These are phyloP conservation scores for Diaporthe sp. DNA, from an alignment of 2,329 filamentous ascomycete genomes.

Conservation along the genomic window DNA sequence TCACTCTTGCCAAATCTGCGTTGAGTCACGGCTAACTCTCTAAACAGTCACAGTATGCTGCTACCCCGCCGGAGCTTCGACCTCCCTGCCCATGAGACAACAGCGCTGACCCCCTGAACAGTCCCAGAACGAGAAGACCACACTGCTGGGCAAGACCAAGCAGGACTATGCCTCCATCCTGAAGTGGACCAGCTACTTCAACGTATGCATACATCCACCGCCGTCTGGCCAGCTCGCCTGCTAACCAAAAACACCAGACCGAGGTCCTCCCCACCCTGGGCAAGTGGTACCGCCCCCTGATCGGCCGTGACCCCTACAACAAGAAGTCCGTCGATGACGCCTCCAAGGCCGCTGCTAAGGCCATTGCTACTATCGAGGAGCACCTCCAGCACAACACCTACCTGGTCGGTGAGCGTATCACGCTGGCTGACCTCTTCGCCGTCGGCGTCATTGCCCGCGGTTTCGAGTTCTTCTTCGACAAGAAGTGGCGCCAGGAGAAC, in stretches of 20 bases:
- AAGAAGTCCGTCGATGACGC: slow-evolving; percentile 95
- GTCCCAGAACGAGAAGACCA: slow-evolving; percentile 99
- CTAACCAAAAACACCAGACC: slow-evolving; percentile 45
- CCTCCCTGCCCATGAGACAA: slow-evolving; percentile 39
- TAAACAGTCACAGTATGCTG: slow-evolving; percentile 38
- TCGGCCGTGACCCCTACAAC: slow-evolving; percentile 90
- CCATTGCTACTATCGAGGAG: slow-evolving; percentile 80
- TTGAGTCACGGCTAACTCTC: slow-evolving; percentile 49
- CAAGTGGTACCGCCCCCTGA: slow-evolving; percentile 87
- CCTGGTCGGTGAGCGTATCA: slow-evolving; percentile 97
- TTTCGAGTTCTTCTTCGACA: slow-evolving; percentile 95
- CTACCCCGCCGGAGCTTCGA: not conserved
- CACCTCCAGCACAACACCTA: slow-evolving; percentile 95
- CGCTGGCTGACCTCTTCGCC: slow-evolving; percentile 92
- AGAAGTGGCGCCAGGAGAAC: slow-evolving; percentile 85
- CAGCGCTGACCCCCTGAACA: slow-evolving; percentile 13
- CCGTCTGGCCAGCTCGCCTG: not conserved
- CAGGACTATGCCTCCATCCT: slow-evolving; percentile 99
- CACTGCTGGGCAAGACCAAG: slow-evolving; percentile 99
- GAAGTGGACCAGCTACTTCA: slow-evolving; percentile 98
- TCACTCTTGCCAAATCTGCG: slow-evolving; percentile 47
- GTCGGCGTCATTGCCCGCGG: slow-evolving; percentile 84
- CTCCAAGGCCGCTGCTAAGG: slow-evolving; percentile 76
- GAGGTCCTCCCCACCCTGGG: slow-evolving; percentile 82
- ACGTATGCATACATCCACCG: slow-evolving; percentile 56